Conservation (phyloP, 768 basidiomycete species). For the Russula olivacea region DNA sequence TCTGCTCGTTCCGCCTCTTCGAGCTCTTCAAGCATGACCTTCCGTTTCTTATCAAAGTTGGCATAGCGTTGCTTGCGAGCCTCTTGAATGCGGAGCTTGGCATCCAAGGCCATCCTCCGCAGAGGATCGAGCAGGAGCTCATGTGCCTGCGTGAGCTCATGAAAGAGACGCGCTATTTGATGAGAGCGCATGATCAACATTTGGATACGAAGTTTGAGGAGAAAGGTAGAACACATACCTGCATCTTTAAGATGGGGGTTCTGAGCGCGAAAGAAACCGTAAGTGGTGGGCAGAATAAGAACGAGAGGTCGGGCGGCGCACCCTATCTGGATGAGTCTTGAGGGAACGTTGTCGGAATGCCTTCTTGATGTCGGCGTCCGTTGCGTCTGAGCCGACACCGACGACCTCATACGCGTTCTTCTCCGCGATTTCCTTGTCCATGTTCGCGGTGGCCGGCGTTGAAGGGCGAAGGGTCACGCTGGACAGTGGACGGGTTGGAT, state of each 20-base stretch:
- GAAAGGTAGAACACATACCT: slow-evolving; percentile 36
- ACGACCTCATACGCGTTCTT: slow-evolving; percentile 71
- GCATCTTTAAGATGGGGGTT: slow-evolving; percentile 79
- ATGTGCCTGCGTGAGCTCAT: slow-evolving; percentile 76
- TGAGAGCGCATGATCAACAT: slow-evolving; percentile 34
- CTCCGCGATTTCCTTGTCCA: slow-evolving; percentile 38
- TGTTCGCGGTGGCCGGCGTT: not conserved
- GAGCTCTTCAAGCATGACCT: slow-evolving; percentile 67
- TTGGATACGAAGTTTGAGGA: not conserved
- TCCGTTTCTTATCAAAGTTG: slow-evolving; percentile 64
- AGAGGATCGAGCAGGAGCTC: slow-evolving; percentile 77
- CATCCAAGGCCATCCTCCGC: slow-evolving; percentile 71
- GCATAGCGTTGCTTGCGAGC: slow-evolving; percentile 68
- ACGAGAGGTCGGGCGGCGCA: slow-evolving; percentile 27
- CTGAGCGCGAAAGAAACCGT: slow-evolving; percentile 34
- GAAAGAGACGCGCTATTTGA: slow-evolving; percentile 54
- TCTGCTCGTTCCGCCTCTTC: slow-evolving; percentile 69
- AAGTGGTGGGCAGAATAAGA: not conserved
- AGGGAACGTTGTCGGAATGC: slow-evolving; percentile 75
- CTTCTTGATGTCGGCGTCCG: slow-evolving; percentile 71
- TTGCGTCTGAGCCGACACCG: slow-evolving; percentile 52
- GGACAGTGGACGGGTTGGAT: not conserved
- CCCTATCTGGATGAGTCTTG: slow-evolving; percentile 85
- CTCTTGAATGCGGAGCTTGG: slow-evolving; percentile 63
- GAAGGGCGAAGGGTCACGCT: not conserved